Evolutionary conservation across 2,329 filamentous ascomycete genomes (phyloP).

Genomic region (Fusarium albidum): DNA sequence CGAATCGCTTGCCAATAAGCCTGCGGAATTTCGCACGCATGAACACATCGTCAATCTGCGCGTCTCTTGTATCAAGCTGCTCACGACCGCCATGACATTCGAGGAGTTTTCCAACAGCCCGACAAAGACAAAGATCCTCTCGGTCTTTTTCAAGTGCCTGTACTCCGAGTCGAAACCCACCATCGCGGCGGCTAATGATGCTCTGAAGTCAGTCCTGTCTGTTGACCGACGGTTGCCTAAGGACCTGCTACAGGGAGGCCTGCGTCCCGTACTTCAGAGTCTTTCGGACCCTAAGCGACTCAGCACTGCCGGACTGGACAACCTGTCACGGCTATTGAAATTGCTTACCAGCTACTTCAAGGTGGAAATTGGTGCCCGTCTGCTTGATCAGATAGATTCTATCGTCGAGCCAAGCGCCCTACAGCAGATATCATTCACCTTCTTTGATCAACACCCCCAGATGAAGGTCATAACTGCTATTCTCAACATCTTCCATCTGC

Average conservation of each 20-base stretch:
- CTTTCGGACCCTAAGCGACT: conserved; percentile 92
- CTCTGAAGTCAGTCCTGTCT: conserved; percentile 84
- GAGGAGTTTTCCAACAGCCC: conserved; percentile 84
- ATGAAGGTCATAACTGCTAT: conserved; percentile 97
- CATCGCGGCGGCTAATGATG: conserved; percentile 91
- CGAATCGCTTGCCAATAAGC: conserved; percentile 90
- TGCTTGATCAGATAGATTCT: conserved; percentile 93
- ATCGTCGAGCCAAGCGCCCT: conserved; percentile 83
- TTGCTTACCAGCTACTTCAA: conserved; percentile 99
- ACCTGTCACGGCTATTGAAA: conserved; percentile 86
- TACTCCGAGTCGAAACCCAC: conserved; percentile 94
- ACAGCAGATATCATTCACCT: conserved; percentile 91
- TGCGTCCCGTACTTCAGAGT: conserved; percentile 95
- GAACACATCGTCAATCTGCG: conserved; percentile 91
- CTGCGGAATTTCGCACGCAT: conserved; percentile 92
- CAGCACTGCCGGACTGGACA: conserved; percentile 88
- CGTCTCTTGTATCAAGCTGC: conserved; percentile 90
- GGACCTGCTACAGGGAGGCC: conserved; percentile 90
- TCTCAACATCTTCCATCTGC: conserved; percentile 95
- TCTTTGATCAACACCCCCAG: conserved; percentile 89
- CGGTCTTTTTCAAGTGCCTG: conserved; percentile 96
- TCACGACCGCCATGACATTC: conserved; percentile 93
- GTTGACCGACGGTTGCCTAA: conserved; percentile 94
- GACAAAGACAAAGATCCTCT: conserved; percentile 77
- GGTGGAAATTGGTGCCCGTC: conserved; percentile 90